Evolutionary conservation across 2,329 filamentous ascomycete genomes (phyloP), one percentile per base, ranked within the genome.

Genomic region (Colletotrichum sp.): DNA sequence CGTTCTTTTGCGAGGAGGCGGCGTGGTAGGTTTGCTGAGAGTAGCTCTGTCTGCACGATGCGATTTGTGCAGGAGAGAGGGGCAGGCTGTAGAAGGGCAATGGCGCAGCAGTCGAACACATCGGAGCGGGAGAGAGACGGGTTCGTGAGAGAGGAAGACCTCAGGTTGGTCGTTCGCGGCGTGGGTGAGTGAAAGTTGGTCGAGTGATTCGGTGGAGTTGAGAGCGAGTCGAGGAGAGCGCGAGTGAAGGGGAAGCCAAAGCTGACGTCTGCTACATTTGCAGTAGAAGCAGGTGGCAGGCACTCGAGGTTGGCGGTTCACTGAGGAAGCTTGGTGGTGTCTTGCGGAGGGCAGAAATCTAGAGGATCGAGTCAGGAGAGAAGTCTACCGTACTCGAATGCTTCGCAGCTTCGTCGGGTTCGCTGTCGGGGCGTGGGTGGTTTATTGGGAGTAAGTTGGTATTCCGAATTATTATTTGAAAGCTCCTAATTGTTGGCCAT

Each of bases 61-160:
- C 28, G 59, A 24, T 67, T 16, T 67, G 72, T 71, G 75, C 73
- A 68, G 77, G 76, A 69, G 77, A 78, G n/a, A 77, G 67, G 36
- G 67, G 77, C 61, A 75, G 76, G 68, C 39, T 65, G 72, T 59
- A 71, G 39, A 74, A 78, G 67, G 55, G 74, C n/a, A 78, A 68
- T 18, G 78, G 74, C 21, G 64, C 63, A 28, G 74, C 76, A 74
- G 72, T 74, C 61, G 80, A 79, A 80, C 78, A 78, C 82, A 83
- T 83, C 78, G 78, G 77, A 75, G 61, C 74, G 72, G 71, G 74
- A 26, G 21, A 26, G 12, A 43, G 48, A 10, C 16, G n/a, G 39
- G 32, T 57, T 76, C 39, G 76, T 30, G 57, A 57, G 52, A 63
- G 34, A 52, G 43, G 10, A 64, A 34, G 55, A 69, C 73, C 66